A percentile compares a stretch with the other conserved stretches of the same genome.
Evolutionary conservation across 2,329 filamentous ascomycete genomes (phyloP).

Genomic region (Plenodomus biglobosus): DNA sequence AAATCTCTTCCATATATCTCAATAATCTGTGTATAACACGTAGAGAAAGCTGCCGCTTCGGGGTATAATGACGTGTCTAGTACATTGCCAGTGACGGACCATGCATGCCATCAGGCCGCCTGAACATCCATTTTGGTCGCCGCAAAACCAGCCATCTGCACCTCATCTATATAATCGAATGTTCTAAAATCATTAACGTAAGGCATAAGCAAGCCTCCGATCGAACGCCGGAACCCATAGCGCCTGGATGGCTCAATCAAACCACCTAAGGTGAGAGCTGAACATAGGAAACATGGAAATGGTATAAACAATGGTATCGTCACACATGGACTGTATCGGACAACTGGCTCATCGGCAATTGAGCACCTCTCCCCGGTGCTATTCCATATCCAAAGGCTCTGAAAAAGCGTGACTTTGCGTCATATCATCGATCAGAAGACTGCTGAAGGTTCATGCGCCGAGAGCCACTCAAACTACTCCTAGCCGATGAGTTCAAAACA

Average conservation of each 20-base stretch:
- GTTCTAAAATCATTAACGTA: background rate
- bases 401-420: background rate
- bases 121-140: background rate
- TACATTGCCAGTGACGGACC: no score
- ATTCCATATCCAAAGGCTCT: no score
- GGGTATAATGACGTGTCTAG: no score
- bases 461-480: slow-evolving; percentile 41
- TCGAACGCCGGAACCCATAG: background rate
- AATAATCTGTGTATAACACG: no score
- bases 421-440: slow-evolving; percentile 21
- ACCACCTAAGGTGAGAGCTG: background rate
- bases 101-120: background rate
- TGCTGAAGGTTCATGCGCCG: slow-evolving; percentile 33
- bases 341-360: background rate
- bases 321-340: background rate
- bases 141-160: background rate
- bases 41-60: no score
- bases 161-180: background rate
- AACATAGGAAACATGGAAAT: background rate
- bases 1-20: no score
- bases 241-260: background rate
- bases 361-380: no score
- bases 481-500: slow-evolving; percentile 45
- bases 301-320: background rate
- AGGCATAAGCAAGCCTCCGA: background rate